Base-by-base conservation (phyloP, 2,329 filamentous ascomycete species). In the Diplodia intermedia region DNA sequence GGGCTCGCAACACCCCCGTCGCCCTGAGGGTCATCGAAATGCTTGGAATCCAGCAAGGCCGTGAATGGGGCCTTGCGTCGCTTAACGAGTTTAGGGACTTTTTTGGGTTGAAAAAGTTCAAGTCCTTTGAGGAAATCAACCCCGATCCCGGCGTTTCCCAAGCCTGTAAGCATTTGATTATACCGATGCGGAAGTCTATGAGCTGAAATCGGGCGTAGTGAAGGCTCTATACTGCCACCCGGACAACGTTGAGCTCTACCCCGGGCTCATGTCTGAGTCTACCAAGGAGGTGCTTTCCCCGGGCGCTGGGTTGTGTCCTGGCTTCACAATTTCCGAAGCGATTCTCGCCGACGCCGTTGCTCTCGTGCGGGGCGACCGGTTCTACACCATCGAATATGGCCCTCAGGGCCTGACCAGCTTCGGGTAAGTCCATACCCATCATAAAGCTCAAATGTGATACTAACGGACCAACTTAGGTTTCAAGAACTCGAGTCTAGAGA, bases 51-150 rank as follows among this genome's bases (percentile, higher is more conserved):
- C 81, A 90, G 36, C 90, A 92, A 69, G 88, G 88, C 7, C 84
- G 91, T 54, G 85, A 85, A 69, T 94, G 91, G 91, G 88, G 91
- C 69, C 79, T 91, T 5, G 89, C 89, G 0, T 88, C 89, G 0
- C 82, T 94, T 62, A 94, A 94, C 75, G 91, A 94, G 80, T 93
- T 94, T 82, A 85, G 91, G 55, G 88, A 89, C 74, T 91, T 92
- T 79, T 92, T 93, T 71, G 88, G 88, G 1, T 81, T 94, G 9
- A 90, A 90, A 78, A 84, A 86, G 0, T 89, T 94, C 74, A 86
- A 89, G 23, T 89, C 82, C 0, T 94, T 94, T 68, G 89, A 92
- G 78, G 90, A 93, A 49, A 92, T 94, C 80, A 94, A 93, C 79
- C 87, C 75, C 23, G 77, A 81, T 62, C 74, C 75, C 49, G 76